phyloP scores from a whole-genome alignment of 345 rosid genomes.

The Dovyalis caffra region DNA sequence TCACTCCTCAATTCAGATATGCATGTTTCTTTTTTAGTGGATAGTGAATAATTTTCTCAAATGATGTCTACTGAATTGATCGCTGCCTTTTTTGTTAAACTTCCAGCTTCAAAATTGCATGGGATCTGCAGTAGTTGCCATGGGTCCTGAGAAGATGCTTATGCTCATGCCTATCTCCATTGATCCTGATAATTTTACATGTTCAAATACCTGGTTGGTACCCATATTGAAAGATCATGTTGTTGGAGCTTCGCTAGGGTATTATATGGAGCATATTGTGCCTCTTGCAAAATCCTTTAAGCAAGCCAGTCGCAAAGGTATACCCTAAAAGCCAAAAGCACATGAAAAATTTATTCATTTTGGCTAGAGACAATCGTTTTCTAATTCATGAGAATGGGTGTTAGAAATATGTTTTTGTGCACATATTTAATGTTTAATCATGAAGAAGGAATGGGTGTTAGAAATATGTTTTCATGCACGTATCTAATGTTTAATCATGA shows the following conservation, averaged over 20 bases:
- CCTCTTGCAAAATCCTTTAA: slow-evolving; percentile 75
- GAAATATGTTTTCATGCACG: neutral
- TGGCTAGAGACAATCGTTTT: too few relatives aligned
- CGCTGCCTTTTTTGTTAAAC: slow-evolving; percentile 19
- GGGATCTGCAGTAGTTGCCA: slow-evolving; percentile 81
- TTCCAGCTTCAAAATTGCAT: slow-evolving; percentile 73
- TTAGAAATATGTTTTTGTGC: neutral
- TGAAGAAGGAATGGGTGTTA: too few relatives aligned
- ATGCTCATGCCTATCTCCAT: slow-evolving; percentile 65
- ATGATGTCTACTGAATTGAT: slow-evolving; percentile 18
- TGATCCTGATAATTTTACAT: slow-evolving; percentile 45
- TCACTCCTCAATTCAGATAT: neutral
- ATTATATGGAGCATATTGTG: slow-evolving; percentile 74
- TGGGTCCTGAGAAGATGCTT: slow-evolving; percentile 77
- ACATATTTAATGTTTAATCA: neutral
- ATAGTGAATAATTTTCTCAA: neutral
- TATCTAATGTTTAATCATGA: neutral
- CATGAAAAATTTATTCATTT: neutral
- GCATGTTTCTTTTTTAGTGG: neutral
- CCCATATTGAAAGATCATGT: slow-evolving; percentile 65
- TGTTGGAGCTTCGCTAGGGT: slow-evolving; percentile 69
- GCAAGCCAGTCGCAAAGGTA: slow-evolving; percentile 66
- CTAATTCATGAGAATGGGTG: too few relatives aligned
- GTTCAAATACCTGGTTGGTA: slow-evolving; percentile 73
- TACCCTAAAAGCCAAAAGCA: slow-evolving; percentile 6